Evolutionary conservation across 2,329 filamentous ascomycete genomes (phyloP).

Genomic region (Fusarium chaquense): DNA sequence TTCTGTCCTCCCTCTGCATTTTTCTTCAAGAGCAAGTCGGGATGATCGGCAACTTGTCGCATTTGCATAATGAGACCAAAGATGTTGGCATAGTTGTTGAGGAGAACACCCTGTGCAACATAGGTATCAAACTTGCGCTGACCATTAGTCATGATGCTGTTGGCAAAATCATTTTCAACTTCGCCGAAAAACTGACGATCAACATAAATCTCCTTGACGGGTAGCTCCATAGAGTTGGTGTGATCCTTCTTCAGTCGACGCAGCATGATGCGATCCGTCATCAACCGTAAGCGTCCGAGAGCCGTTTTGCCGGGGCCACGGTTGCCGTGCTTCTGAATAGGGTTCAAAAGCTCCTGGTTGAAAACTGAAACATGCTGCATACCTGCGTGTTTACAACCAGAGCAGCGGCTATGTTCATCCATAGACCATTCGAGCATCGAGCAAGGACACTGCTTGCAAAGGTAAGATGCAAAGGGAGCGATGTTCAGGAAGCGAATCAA

Average conservation of each 20-base stretch:
- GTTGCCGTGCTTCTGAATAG: conserved; percentile 75
- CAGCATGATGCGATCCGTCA: conserved; percentile 95
- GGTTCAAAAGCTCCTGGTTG: conserved; percentile 94
- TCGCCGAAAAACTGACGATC: conserved; percentile 97
- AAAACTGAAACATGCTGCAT: conserved; percentile 72
- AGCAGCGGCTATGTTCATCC: conserved; percentile 77
- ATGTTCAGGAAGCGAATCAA: conserved; percentile 91
- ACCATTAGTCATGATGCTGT: conserved; percentile 93
- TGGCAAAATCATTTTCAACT: conserved; percentile 94
- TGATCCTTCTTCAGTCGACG: conserved; percentile 94
- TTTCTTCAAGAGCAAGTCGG: conserved; percentile 92
- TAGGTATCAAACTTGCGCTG: conserved; percentile 94
- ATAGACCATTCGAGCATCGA: conserved; percentile 86
- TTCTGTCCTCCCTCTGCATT: conserved; percentile 88
- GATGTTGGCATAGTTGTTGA: conserved; percentile 99
- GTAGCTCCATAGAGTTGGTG: conserved; percentile 94
- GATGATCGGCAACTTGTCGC: conserved; percentile 97
- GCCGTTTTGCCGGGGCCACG: not conserved
- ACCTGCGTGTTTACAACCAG: conserved; percentile 64
- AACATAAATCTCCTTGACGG: conserved; percentile 91
- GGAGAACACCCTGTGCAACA: conserved; percentile 90
- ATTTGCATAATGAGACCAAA: conserved; percentile 99
- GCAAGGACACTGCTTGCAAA: conserved; percentile 89
- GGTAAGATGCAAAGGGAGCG: conserved; percentile 89
- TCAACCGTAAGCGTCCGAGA: conserved; percentile 67